Percentiles rank a stretch among this genome's conserved stretches.
Conservation (phyloP, 331 rosid species). For the Quercus phellos region DNA sequence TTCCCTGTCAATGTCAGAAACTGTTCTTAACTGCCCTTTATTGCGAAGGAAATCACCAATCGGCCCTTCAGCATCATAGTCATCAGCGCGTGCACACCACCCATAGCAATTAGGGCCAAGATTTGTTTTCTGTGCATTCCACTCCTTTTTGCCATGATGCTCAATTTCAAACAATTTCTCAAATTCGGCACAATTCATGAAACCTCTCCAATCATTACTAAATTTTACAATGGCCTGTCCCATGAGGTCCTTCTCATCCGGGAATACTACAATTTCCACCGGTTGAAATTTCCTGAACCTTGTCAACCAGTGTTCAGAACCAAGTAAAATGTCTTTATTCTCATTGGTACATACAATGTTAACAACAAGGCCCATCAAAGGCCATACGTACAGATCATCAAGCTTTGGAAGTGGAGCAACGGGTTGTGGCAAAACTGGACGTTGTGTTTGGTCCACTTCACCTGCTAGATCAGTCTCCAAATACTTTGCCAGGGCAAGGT, state of each 20-base stretch:
- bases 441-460: constrained; percentile 48
- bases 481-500: constrained; percentile 81
- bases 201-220: constrained; percentile 73
- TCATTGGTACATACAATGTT: constrained; percentile 36
- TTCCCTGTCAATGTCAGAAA: constrained; percentile 76
- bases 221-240: constrained; percentile 55
- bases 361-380: constrained; percentile 81
- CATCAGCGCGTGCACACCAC: constrained; percentile 89
- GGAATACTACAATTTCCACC: constrained; percentile 32
- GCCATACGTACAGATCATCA: constrained; percentile 78
- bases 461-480: constrained; percentile 53
- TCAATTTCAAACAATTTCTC: constrained; percentile 58
- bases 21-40: constrained; percentile 70
- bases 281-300: constrained; percentile 58
- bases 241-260: constrained; percentile 25
- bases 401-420: constrained; percentile 30
- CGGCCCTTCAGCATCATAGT: constrained; percentile 51
- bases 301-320: constrained; percentile 54
- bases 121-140: constrained; percentile 38
- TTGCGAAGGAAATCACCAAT: constrained; percentile 76
- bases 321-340: constrained; percentile 26
- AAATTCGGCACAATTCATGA: constrained; percentile 60
- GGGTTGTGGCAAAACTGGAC: constrained; percentile 30
- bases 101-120: constrained; percentile 55
- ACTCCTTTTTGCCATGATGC: constrained; percentile 49